Evolutionary conservation across 1,139 yeast genomes (phyloP), one percentile per base, ranked within the genome.

Genomic region (Arxiozyma slooffiae): DNA sequence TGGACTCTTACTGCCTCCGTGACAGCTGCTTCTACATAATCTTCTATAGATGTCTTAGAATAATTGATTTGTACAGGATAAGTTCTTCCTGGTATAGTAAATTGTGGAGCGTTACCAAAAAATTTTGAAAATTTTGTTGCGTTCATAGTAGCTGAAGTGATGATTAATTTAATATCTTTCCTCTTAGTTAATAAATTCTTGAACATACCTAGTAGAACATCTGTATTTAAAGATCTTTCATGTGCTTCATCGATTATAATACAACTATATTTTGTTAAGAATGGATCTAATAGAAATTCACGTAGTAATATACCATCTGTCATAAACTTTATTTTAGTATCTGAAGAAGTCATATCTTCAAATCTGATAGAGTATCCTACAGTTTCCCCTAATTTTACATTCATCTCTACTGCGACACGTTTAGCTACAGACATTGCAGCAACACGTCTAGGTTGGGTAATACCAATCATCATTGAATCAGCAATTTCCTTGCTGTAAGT

Each of bases 181-280:
- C 97, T 68, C 49, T 74, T 72, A 1, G 73, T 63, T 4, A 90
- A 67, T 2, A 90, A 71, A 36, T 75, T 71, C 59, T 81, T 82
- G 60, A 92, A 80, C 14, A 90, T 66, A 0, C 97, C 97, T 55
- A 92, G 68, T 16, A 90, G 63, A 1, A 92, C 79, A 66, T 92
- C 98, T 0, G 97, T 89, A 60, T 82, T 88, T 41, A 92, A 70
- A 0, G 96, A 80, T 49, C 98, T 71, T 68, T 92, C 98, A 66
- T 92, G 98, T 0, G 97, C 98, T 68, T 92, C 98, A 70, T 92
- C 98, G 82, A 92, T 86, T 18, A 92, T 85, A 9, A 92, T 78
- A 60, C 95, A 86, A 0, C 89, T 80, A 63, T 92, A 92, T 55
- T 79, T 77, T 37, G 79, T 85, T 50, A 90, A 71, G 48, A 72